Evolutionary conservation across 2,329 filamentous ascomycete species (phyloP), one percentile per base, ranked within the genome.

Genomic region (Hymenotorrendiella dingleyae): DNA sequence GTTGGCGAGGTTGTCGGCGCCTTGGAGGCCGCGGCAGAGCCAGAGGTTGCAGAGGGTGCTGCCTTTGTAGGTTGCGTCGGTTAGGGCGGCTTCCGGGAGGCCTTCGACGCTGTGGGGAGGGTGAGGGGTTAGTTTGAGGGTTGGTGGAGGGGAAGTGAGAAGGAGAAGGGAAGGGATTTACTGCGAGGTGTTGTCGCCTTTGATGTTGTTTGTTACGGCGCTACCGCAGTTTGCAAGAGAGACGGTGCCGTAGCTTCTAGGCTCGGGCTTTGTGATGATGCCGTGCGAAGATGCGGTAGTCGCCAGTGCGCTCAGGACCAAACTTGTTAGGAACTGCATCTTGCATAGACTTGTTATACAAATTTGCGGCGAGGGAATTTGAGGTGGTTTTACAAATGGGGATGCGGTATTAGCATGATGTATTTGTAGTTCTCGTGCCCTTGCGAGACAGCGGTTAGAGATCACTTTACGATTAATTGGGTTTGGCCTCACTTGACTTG

Each of bases 21-120:
- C 67, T 21, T 61, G 58, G 52, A 69, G 67, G 11, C 70, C 69
- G 42, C 67, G 66, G 64, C 71, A 73, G 40, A 72, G 67, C 50
- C 64, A 65, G 27, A 71, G 56, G 49, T 69, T 64, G 61, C 67
- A 63, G 52, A 36, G 35, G 4, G 26, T 29, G 4, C 45, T 39
- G 8, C 37, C 37, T 17, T 49, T 40, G 28, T 48, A 49, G 30
- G 48, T 28, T 17, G 47, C 43, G 4, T 64, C 63, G 12, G 60
- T 62, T 5, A 62, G 62, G 7, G 61, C 60, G 44, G 65, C 64
- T 6, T 56, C 42, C 3, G 62, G 54, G 4, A 66, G 52, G 3
- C 54, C 54, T 38, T 61, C 47, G 3, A 65, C 63, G 20, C n/a
- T n/a, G n/a, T n/a, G n/a, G n/a, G n/a, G n/a, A n/a, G n/a, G n/a